Percentiles rank a stretch among this genome's conserved stretches.
phyloP scores from a whole-genome alignment of 179 eudicot species.

The Actinidia chinensis region DNA sequence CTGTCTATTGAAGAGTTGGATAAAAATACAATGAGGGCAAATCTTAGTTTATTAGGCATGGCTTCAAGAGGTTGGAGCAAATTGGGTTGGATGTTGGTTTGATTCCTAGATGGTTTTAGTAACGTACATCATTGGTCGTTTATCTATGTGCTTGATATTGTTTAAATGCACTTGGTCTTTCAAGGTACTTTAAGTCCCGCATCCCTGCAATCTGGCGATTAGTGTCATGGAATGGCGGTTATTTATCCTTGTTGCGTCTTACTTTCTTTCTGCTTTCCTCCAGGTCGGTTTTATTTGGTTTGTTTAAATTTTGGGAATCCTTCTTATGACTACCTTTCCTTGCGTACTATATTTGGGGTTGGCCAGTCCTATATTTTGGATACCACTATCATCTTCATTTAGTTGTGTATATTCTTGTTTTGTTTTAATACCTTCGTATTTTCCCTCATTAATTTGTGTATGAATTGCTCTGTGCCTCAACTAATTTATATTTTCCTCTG shows the following conservation, averaged over 20 bases:
- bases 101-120: conserved; percentile 5
- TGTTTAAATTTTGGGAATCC: not conserved
- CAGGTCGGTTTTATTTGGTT: conserved; percentile 53
- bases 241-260: conserved; percentile 86
- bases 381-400: not conserved
- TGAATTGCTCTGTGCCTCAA: not conserved
- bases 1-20: too few relatives aligned
- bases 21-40: too few relatives aligned
- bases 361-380: conserved; percentile 1
- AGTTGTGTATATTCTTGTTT: not conserved
- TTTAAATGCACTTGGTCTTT: conserved; percentile 17
- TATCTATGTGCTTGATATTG: not conserved
- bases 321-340: not conserved
- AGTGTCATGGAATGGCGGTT: conserved; percentile 97
- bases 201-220: conserved; percentile 98
- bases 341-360: not conserved
- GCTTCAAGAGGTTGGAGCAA: not conserved
- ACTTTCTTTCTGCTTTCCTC: conserved; percentile 94
- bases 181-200: conserved; percentile 92
- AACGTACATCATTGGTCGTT: not conserved
- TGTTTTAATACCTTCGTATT: not conserved
- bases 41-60: too few relatives aligned
- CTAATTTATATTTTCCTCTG: not conserved
- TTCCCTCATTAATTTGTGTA: not conserved
- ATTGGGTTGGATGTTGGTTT: not conserved